Evolutionary conservation across 1,139 yeast species (phyloP).

Genomic region (Petasospora fabianii): DNA sequence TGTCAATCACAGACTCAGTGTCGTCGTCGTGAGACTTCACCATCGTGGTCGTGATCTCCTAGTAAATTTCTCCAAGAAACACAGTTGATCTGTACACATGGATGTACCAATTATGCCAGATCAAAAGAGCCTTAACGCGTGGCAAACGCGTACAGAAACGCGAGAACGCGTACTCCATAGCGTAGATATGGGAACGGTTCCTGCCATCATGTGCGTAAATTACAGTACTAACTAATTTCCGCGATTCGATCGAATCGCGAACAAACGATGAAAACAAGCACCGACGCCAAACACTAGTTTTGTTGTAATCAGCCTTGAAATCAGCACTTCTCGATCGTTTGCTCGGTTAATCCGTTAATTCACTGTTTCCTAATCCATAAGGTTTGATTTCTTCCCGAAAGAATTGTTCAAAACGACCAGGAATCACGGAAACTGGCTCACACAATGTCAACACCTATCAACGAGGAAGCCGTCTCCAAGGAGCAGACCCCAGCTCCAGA

Average conservation of each 20-base stretch:
- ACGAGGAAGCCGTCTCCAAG: constrained; percentile 1
- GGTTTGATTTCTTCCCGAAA: neutral
- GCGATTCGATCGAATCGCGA: neutral
- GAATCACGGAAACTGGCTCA: neutral
- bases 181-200: too few relatives aligned
- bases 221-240: constrained; percentile 4
- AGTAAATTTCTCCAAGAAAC: too few relatives aligned
- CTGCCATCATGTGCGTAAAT: constrained; percentile 8
- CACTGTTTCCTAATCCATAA: neutral
- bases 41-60: constrained; percentile 29
- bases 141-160: too few relatives aligned
- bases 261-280: neutral
- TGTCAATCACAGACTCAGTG: neutral
- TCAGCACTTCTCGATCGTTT: neutral
- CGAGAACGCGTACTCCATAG: neutral
- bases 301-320: neutral
- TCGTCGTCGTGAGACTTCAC: constrained; percentile 6
- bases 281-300: neutral
- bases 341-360: neutral
- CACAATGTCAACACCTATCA: constrained; percentile 1
- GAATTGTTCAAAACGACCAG: neutral
- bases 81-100: too few relatives aligned
- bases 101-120: too few relatives aligned
- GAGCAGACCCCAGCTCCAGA: constrained; percentile 2
- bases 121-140: too few relatives aligned